Evolutionary conservation across 1,139 yeast genomes (phyloP).

Genomic region (Ogataea hybrid): DNA sequence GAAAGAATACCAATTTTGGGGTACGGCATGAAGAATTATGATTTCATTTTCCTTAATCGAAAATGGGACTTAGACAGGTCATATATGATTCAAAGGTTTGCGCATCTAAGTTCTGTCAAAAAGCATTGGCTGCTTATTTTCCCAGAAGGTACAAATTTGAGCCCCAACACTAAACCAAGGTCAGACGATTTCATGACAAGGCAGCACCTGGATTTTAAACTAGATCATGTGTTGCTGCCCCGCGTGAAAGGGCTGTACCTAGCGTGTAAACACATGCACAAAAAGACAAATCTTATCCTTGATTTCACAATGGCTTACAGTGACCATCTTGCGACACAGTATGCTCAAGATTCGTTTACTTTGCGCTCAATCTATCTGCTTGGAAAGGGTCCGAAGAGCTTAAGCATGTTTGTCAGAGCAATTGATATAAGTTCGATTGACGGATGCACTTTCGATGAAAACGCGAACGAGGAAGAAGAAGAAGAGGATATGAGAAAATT

Average conservation of each 20-base stretch:
- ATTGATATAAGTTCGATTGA: slow-evolving; percentile 65
- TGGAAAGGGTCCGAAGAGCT: slow-evolving; percentile 69
- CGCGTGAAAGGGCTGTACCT: slow-evolving; percentile 76
- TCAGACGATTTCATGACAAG: slow-evolving; percentile 58
- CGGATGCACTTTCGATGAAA: slow-evolving; percentile 42
- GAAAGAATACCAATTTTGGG: slow-evolving; percentile 77
- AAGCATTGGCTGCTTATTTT: slow-evolving; percentile 61
- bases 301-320: slow-evolving; percentile 84
- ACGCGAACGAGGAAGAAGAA: slow-evolving; percentile 43
- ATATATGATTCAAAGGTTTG: slow-evolving; percentile 54
- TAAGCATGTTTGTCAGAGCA: slow-evolving; percentile 63
- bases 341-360: slow-evolving; percentile 77
- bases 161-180: slow-evolving; percentile 58
- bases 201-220: slow-evolving; percentile 39
- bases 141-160: slow-evolving; percentile 94
- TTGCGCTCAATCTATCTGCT: slow-evolving; percentile 59
- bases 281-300: slow-evolving; percentile 66
- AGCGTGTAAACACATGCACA: slow-evolving; percentile 55
- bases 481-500: slow-evolving; percentile 45
- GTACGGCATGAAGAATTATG: slow-evolving; percentile 78
- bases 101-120: slow-evolving; percentile 28
- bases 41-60: slow-evolving; percentile 77
- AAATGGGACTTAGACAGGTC: slow-evolving; percentile 80
- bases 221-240: slow-evolving; percentile 73
- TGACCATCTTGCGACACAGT: slow-evolving; percentile 59